Conservation (phyloP, 2,329 filamentous ascomycete genomes). For the Penicillium brasilianum region DNA sequence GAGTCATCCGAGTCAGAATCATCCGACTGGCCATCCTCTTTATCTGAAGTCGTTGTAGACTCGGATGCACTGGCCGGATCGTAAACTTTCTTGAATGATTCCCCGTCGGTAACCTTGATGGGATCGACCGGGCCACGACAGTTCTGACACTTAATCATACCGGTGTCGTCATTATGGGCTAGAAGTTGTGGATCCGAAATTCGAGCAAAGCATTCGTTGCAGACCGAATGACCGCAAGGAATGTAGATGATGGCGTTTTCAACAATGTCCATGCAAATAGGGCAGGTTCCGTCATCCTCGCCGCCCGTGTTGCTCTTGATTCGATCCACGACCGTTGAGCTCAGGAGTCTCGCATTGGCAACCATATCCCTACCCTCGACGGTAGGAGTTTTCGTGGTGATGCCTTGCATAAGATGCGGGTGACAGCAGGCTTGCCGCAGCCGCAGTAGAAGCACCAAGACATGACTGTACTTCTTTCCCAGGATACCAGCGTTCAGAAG, state of each 20-base stretch:
- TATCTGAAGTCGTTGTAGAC: constrained; percentile 27
- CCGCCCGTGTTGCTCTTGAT: constrained; percentile 62
- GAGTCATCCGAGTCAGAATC: constrained; percentile 46
- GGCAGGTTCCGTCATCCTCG: constrained; percentile 68
- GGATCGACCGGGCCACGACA: constrained; percentile 72
- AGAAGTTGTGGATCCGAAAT: constrained; percentile 64
- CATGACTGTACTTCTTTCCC: constrained; percentile 75
- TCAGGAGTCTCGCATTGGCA: constrained; percentile 66
- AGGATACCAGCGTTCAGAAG: constrained; percentile 73
- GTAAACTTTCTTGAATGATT: constrained; percentile 74
- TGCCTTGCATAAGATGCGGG: constrained; percentile 71
- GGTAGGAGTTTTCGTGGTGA: constrained; percentile 58
- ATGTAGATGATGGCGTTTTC: constrained; percentile 77
- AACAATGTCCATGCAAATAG: constrained; percentile 78
- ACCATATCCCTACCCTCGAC: constrained; percentile 62
- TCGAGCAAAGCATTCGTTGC: constrained; percentile 74
- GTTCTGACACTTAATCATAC: constrained; percentile 70
- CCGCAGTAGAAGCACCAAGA: constrained; percentile 78
- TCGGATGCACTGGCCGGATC: constrained; percentile 57
- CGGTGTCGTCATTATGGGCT: constrained; percentile 59
- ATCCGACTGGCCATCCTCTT: constrained; percentile 40
- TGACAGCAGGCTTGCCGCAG: constrained; percentile 83
- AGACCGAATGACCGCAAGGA: constrained; percentile 82
- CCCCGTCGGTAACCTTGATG: constrained; percentile 73
- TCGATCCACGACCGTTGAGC: constrained; percentile 66